Percentiles rank a stretch among this genome's conserved stretches.
Conservation (phyloP, 345 rosid species). For the Angophora floribunda region DNA sequence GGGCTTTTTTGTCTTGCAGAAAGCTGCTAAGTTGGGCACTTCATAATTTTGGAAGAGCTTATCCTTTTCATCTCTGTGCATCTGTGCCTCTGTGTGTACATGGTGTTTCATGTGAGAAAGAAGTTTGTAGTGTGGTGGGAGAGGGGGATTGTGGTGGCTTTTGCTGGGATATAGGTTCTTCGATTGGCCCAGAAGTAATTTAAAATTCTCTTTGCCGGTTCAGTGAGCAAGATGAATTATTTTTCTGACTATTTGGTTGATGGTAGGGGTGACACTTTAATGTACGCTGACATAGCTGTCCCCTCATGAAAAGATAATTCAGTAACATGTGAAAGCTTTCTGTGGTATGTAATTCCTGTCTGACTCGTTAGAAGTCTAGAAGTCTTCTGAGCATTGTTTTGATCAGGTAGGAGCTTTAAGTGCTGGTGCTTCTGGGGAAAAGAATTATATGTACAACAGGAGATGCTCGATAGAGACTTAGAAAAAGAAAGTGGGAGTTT, state of each 20-base stretch:
- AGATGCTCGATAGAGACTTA: neutral
- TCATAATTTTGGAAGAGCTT: neutral
- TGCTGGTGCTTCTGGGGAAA: neutral
- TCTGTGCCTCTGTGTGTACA: neutral
- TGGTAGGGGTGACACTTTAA: neutral
- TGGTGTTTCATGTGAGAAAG: neutral
- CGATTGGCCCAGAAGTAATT: neutral
- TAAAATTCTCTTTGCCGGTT: neutral
- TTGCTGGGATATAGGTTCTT: neutral
- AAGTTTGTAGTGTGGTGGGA: neutral
- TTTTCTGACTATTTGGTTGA: neutral
- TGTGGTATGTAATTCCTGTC: neutral
- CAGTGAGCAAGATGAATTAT: neutral
- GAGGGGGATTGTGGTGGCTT: neutral
- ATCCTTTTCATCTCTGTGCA: neutral
- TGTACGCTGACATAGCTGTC: neutral
- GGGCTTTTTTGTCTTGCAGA: neutral
- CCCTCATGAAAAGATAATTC: neutral
- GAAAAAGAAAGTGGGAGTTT: neutral
- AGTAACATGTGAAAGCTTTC: neutral
- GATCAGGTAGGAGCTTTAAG: neutral
- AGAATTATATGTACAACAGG: neutral
- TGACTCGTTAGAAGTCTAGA: neutral
- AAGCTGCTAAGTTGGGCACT: neutral
- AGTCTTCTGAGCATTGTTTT: neutral